Base-by-base conservation (phyloP, 257 asterid species). In the Solanum sitiens region DNA sequence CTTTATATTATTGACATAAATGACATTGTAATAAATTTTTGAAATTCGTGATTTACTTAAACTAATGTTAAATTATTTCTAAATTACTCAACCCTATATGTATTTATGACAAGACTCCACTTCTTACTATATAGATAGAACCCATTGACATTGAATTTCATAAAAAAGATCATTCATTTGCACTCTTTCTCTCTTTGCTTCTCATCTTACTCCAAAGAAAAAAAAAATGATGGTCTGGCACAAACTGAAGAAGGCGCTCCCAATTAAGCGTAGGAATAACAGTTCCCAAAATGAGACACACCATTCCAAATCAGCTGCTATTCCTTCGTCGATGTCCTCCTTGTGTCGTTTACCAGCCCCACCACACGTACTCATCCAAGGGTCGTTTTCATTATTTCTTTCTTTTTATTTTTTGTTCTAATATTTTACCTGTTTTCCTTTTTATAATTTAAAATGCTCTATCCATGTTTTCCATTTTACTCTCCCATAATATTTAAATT, bases 231-330 rank as follows among this genome's bases (percentile, higher is more conserved):
- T 76, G 32, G 13, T 80, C 53, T 88, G 89, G 89, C 61, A 71
- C 85, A 88, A 90, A 37, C 20, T 83, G 83, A 90, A 86, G 85
- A 83, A 83, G 83, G 50, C 88, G 20, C 30, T 88, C 85, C 75
- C 86, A 86, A 68, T 40, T 75, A 23, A 86, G 87, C 23, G 25
- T 32, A 71, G 30, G 33, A 11, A 27, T 71, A 71, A 33, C 8
- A 72, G 14, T 44, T 2, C 4, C 18, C 9, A n/a, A 0, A 7
- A 40, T 11, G 37, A 39, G 12, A 8, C 87, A 3, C 65, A 89
- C 10, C 65, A 59, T 35, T 65, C 25, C 47, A 83, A 44, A 44
- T 86, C 88, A 65, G 80, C 87, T 5, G 68, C 74, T 23, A 39
- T 10, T 27, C 86, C 83, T 13, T 80, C 50, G 11, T 53, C 75